Percentiles rank a stretch among this genome's conserved stretches.
Evolutionary conservation across 2,329 filamentous ascomycete species (phyloP).

Genomic region (Myriosclerotinia curreyana): DNA sequence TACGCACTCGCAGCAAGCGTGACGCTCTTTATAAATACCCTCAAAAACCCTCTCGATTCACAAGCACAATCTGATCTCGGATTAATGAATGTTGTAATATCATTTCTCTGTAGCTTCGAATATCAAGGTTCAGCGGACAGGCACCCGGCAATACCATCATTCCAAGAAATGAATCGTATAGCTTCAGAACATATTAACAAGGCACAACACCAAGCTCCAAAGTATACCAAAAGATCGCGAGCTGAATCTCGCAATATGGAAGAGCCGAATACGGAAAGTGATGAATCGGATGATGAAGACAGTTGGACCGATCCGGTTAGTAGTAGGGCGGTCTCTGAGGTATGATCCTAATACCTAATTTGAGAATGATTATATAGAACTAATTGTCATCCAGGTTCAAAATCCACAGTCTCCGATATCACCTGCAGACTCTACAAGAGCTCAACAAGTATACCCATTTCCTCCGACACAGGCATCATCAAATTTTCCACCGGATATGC

Average conservation of each 20-base stretch:
- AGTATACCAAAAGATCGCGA: slow-evolving; percentile 12
- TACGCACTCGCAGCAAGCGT: slow-evolving; percentile 92
- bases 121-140: neutral
- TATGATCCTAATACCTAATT: neutral
- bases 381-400: neutral
- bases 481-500: neutral
- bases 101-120: slow-evolving; percentile 21
- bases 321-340: slow-evolving; percentile 1
- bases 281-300: slow-evolving; percentile 7
- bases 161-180: slow-evolving; percentile 12
- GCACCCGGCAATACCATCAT: neutral
- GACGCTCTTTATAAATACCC: slow-evolving; percentile 87
- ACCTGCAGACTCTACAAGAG: neutral
- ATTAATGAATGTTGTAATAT: slow-evolving; percentile 74
- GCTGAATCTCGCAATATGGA: neutral
- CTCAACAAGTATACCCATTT: neutral
- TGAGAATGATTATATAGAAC: neutral
- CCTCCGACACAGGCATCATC: neutral
- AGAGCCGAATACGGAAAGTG: neutral
- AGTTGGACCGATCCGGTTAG: neutral
- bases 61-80: slow-evolving; percentile 80
- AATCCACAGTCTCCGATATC: neutral
- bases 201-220: slow-evolving; percentile 5
- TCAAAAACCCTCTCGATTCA: slow-evolving; percentile 87
- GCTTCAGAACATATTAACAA: slow-evolving; percentile 11